These are phyloP conservation scores for Lonicera japonica DNA, from an alignment of 129 eudicot genomes.

Conservation along the genomic window DNA sequence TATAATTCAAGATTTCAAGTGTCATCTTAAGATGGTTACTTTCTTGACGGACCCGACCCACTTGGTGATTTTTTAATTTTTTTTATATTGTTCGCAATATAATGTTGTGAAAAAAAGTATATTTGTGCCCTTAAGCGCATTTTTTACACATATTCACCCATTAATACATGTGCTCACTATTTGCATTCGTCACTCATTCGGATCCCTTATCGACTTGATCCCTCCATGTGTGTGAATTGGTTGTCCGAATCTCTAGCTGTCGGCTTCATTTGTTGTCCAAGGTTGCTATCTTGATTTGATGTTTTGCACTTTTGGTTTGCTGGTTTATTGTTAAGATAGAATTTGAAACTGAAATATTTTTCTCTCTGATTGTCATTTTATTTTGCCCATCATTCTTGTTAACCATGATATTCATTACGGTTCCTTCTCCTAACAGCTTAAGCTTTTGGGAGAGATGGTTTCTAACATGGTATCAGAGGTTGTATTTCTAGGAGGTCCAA, in stretches of 20 bases:
- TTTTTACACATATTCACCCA: not conserved
- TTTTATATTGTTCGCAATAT: not conserved
- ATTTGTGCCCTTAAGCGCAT: not conserved
- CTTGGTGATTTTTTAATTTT: too few species aligned
- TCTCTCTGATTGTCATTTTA: not conserved
- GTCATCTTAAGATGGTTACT: not conserved
- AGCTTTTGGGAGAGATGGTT: too few species aligned
- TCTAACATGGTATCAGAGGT: too few species aligned
- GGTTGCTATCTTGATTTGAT: not conserved
- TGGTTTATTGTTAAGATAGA: not conserved
- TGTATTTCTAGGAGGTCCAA: too few species aligned
- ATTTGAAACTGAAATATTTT: not conserved
- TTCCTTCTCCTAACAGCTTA: too few species aligned
- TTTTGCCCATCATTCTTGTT: too few species aligned
- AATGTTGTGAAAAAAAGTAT: too few species aligned
- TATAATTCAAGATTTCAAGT: not conserved
- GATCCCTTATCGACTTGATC: too few species aligned
- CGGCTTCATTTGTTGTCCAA: not conserved
- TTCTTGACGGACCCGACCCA: not conserved
- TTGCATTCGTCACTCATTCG: too few species aligned
- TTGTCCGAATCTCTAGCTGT: not conserved
- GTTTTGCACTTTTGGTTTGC: not conserved
- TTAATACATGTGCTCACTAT: not conserved
- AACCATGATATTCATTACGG: too few species aligned
- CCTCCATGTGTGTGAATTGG: too few species aligned